A percentile compares a stretch with the other conserved stretches of the same genome.
phyloP scores from a whole-genome alignment of 768 basidiomycete species.

The Mycena polygramma region DNA sequence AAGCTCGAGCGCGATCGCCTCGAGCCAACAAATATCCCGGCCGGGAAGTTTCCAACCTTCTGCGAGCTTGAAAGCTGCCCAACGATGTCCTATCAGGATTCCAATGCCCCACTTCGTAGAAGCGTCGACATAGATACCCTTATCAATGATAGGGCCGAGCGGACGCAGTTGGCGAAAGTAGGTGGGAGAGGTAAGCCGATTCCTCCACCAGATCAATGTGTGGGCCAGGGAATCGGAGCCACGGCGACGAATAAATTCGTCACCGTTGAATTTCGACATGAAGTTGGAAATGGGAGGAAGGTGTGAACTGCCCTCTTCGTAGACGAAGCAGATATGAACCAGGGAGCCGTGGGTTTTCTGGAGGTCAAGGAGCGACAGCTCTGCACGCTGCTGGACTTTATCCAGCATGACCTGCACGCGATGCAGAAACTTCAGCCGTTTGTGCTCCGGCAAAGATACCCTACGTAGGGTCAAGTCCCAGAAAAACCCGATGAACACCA shows the following conservation, averaged over 20 bases:
- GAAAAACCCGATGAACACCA: constrained; percentile 45
- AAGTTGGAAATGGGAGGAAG: constrained; percentile 22
- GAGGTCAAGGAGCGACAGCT: constrained; percentile 14
- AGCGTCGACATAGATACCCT: constrained; percentile 34
- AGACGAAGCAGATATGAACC: constrained; percentile 24
- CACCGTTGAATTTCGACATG: constrained; percentile 1
- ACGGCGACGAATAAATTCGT: not conserved
- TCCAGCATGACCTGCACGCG: constrained; percentile 2
- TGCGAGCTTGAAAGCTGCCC: constrained; percentile 33
- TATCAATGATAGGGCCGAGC: too few relatives aligned
- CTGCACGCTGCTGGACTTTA: not conserved
- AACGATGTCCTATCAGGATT: constrained; percentile 32
- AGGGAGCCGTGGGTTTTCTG: constrained; percentile 30
- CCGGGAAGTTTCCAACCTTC: constrained; percentile 33
- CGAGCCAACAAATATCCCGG: constrained; percentile 46
- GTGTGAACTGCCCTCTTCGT: constrained; percentile 14
- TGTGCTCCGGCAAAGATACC: constrained; percentile 44
- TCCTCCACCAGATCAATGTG: constrained; percentile 4
- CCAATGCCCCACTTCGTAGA: constrained; percentile 46
- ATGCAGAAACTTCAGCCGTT: constrained; percentile 43
- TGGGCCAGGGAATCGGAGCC: not conserved
- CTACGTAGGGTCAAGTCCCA: constrained; percentile 44
- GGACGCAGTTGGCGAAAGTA: constrained; percentile 17
- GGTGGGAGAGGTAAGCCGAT: not conserved
- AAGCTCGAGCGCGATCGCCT: constrained; percentile 32